These are phyloP conservation scores for Gigaspora rosea DNA, from an alignment of 192 early-diverging fungal genomes.

Conservation along the genomic window DNA sequence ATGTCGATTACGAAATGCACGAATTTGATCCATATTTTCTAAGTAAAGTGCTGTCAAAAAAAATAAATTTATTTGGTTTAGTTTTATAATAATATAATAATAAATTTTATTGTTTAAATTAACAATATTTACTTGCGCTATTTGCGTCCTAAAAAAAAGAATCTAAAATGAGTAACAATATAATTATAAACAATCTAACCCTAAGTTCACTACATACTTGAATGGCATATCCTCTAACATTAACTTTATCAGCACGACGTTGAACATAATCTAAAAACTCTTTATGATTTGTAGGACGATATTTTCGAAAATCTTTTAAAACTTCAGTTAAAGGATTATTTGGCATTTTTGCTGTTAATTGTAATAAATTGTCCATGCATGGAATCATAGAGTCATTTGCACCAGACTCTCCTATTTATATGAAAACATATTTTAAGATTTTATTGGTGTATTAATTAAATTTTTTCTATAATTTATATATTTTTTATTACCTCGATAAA, in stretches of 20 bases:
- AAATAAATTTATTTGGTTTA: constrained; percentile 1
- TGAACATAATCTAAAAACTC: constrained; percentile 76
- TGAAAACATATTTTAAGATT: background rate
- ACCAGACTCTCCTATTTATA: constrained; percentile 68
- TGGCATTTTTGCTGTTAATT: constrained; percentile 78
- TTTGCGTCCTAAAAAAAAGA: constrained; percentile 45
- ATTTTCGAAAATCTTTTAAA: constrained; percentile 72
- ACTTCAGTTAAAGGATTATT: constrained; percentile 78
- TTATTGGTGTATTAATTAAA: background rate
- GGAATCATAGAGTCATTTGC: constrained; percentile 88
- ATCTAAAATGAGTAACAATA: background rate
- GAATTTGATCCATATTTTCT: constrained; percentile 79
- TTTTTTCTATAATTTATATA: background rate
- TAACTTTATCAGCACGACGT: constrained; percentile 45
- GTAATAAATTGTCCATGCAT: constrained; percentile 82
- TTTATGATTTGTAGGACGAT: constrained; percentile 79
- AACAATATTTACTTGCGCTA: constrained; percentile 51
- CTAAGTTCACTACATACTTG: constrained; percentile 2
- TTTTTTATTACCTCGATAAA: constrained; percentile 50
- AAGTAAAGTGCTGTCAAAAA: constrained; percentile 64
- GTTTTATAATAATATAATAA: background rate
- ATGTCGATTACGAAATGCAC: constrained; percentile 83
- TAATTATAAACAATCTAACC: background rate
- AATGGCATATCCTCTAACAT: constrained; percentile 63
- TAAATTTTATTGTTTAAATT: background rate